A percentile compares a stretch with the other conserved stretches of the same genome.
Evolutionary conservation across 1,284 basidiomycete genomes (phyloP).

Genomic region (Cutaneotrichosporon sp.): DNA sequence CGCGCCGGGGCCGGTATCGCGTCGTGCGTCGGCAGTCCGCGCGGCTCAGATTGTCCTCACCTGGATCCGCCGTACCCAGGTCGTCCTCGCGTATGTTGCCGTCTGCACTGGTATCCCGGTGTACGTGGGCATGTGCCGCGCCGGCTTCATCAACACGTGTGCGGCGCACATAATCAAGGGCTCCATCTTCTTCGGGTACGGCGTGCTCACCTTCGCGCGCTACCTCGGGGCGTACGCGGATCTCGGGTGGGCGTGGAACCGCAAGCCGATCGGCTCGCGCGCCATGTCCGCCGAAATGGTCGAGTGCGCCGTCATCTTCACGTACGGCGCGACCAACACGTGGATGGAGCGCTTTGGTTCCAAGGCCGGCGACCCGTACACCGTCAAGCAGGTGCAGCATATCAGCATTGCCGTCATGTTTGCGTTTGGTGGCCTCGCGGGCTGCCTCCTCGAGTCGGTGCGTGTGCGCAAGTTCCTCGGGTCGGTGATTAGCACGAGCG

Average conservation of each 20-base stretch:
- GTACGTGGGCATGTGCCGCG: slow-evolving; percentile 45
- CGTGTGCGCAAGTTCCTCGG: slow-evolving; percentile 60
- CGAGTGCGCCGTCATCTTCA: slow-evolving; percentile 82
- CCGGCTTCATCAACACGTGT: slow-evolving; percentile 73
- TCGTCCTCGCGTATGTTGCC: slow-evolving; percentile 45
- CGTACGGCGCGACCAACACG: slow-evolving; percentile 87
- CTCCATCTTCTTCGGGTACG: slow-evolving; percentile 87
- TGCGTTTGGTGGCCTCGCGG: slow-evolving; percentile 88
- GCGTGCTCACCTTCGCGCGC: slow-evolving; percentile 81
- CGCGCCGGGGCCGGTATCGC: background rate
- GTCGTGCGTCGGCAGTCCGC: slow-evolving; percentile 6
- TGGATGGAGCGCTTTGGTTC: slow-evolving; percentile 97
- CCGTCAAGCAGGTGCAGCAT: slow-evolving; percentile 92
- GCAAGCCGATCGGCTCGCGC: slow-evolving; percentile 37
- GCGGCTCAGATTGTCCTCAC: slow-evolving; percentile 34
- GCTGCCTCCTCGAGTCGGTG: slow-evolving; percentile 85
- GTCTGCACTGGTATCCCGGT: slow-evolving; percentile 37
- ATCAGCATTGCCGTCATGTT: slow-evolving; percentile 87
- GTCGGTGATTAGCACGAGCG: slow-evolving; percentile 22
- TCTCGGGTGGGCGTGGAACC: slow-evolving; percentile 95
- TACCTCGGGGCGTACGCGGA: slow-evolving; percentile 89
- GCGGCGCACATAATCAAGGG: slow-evolving; percentile 94
- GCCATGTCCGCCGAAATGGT: slow-evolving; percentile 78
- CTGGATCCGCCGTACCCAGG: slow-evolving; percentile 40
- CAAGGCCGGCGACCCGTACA: slow-evolving; percentile 76